These are phyloP conservation scores for Colletotrichum cordylinicola DNA, from an alignment of 2,329 filamentous ascomycete species.

Conservation along the genomic window DNA sequence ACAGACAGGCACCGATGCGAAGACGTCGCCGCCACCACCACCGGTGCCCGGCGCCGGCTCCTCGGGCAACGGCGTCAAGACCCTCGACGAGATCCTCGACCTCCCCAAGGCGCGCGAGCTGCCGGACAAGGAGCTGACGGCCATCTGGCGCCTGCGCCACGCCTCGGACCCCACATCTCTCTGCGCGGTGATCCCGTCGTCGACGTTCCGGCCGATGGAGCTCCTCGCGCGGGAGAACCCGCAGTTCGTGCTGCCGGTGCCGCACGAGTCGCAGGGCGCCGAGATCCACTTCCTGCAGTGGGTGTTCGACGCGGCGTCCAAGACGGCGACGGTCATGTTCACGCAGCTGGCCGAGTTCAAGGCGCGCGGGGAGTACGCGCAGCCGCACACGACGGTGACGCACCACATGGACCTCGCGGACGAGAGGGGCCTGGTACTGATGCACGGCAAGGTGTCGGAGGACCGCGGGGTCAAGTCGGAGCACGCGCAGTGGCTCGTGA, in stretches of 20 bases:
- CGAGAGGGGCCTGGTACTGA: conserved; percentile 80
- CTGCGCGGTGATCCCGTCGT: conserved; percentile 80
- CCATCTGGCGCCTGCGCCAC: conserved; percentile 90
- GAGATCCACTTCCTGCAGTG: conserved; percentile 98
- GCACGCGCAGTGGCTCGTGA: conserved; percentile 87
- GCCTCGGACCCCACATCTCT: conserved; percentile 74
- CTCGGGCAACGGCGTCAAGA: conserved; percentile 39
- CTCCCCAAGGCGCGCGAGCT: conserved; percentile 77
- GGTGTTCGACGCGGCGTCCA: conserved; percentile 76
- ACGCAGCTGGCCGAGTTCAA: conserved; percentile 95
- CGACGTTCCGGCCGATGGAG: conserved; percentile 77
- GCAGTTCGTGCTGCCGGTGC: conserved; percentile 89
- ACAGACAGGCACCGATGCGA: not conserved
- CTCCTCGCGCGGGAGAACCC: conserved; percentile 76
- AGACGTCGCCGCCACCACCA: not conserved
- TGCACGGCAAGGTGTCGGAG: conserved; percentile 85
- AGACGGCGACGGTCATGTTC: conserved; percentile 82
- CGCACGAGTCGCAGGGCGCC: conserved; percentile 70
- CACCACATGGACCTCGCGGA: conserved; percentile 84
- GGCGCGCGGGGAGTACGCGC: conserved; percentile 84
- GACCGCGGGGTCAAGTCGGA: conserved; percentile 78
- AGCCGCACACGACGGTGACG: conserved; percentile 92
- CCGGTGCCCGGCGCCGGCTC: conserved; percentile 32
- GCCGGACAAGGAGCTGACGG: conserved; percentile 81
- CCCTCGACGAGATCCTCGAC: conserved; percentile 68